Percentiles rank a stretch among this genome's conserved stretches.
Evolutionary conservation across 2,329 filamentous ascomycete species (phyloP).

Genomic region (Pyricularia pennisetigena): DNA sequence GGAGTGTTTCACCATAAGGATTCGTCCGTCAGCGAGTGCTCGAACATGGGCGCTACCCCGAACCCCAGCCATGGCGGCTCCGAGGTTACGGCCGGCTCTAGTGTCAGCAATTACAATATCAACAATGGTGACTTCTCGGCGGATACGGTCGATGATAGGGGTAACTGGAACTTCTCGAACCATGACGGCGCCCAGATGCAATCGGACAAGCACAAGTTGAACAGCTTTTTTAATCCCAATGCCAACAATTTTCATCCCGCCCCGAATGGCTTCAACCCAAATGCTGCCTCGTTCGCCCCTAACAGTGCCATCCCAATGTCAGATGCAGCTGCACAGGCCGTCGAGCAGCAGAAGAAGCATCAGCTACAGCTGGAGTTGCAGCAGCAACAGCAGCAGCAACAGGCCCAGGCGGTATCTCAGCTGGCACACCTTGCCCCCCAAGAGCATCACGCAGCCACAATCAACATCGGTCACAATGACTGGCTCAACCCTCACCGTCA

Average conservation of each 20-base stretch:
- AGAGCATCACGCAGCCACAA: background rate
- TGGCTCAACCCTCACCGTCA: background rate
- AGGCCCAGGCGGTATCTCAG: background rate
- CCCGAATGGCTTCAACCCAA: background rate
- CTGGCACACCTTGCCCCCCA: background rate
- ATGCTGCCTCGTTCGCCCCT: conserved; percentile 2
- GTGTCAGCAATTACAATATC: background rate
- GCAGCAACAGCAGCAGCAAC: background rate
- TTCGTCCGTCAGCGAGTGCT: background rate
- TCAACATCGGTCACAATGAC: background rate
- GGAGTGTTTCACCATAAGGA: background rate
- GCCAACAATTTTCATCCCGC: background rate
- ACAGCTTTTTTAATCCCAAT: background rate
- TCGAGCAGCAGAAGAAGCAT: background rate
- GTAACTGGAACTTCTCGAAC: background rate
- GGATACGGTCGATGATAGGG: background rate
- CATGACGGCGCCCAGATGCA: background rate
- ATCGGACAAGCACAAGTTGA: background rate
- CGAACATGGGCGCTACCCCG: background rate
- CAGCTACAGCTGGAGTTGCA: background rate
- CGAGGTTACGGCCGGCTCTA: background rate
- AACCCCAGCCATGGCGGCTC: background rate
- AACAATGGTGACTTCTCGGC: background rate
- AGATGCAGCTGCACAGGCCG: background rate
- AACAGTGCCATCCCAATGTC: background rate